Evolutionary conservation across 768 basidiomycete genomes (phyloP).

Genomic region (Tephrocybe sp.): DNA sequence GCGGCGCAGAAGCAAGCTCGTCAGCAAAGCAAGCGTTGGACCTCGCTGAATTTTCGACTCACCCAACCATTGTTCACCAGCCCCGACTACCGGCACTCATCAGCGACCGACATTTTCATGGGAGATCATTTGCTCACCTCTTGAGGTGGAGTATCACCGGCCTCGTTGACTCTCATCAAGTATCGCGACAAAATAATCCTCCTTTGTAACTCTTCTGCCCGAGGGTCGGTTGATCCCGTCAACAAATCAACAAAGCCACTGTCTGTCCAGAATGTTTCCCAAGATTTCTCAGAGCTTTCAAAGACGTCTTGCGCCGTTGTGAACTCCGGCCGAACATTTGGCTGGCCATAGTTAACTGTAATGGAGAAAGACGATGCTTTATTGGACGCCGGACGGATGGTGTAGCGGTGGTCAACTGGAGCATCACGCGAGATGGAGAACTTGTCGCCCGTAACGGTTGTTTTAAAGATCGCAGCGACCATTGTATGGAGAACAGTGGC

Average conservation of each 20-base stretch:
- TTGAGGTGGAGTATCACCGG: constrained; percentile 53
- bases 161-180: constrained; percentile 57
- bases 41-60: constrained; percentile 16
- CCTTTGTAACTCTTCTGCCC: constrained; percentile 54
- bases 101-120: not conserved
- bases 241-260: constrained; percentile 52
- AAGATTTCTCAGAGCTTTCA: constrained; percentile 33
- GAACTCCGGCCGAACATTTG: constrained; percentile 6
- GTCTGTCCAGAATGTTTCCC: constrained; percentile 46
- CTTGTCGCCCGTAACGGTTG: constrained; percentile 37
- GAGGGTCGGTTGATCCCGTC: constrained; percentile 44
- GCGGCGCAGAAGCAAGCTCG: not conserved
- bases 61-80: constrained; percentile 58
- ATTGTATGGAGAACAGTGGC: constrained; percentile 43
- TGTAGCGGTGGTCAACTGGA: constrained; percentile 44
- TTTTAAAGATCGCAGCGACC: constrained; percentile 37
- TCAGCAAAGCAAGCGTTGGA: not conserved
- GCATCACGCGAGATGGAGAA: constrained; percentile 41
- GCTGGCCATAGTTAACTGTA: constrained; percentile 26
- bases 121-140: constrained; percentile 36
- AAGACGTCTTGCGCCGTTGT: constrained; percentile 23
- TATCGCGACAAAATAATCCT: constrained; percentile 55
- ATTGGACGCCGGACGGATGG: constrained; percentile 32
- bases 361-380: constrained; percentile 30
- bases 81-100: constrained; percentile 38